Base-by-base conservation (phyloP, 1,139 yeast genomes). In the Pichia sp. region DNA sequence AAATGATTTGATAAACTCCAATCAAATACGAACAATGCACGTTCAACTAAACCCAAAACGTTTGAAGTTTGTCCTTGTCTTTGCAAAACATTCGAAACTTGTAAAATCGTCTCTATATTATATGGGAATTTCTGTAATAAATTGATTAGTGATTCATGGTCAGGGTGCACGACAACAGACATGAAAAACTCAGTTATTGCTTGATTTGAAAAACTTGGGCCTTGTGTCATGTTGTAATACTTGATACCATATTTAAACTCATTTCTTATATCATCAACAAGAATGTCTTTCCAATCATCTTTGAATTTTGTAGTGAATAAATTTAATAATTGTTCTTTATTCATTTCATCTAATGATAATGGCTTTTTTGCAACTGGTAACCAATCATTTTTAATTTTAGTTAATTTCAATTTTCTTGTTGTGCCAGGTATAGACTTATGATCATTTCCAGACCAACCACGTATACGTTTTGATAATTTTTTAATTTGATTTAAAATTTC, bases 391-490 rank as follows among this genome's bases (percentile, higher is more conserved):
- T 84, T 77, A 39, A 88, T 79, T 58, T 82, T 80, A 0, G 95
- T 82, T 50, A 88, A 70, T 12, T 79, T 70, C 45, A 86, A 66
- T 56, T 83, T 83, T 53, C 89, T 72, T 0, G 81, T 67, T 0
- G 87, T 77, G 9, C 94, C 94, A 0, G 95, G 90, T 7, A 85
- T 77, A 13, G 80, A 70, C 45, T 84, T 67, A 50, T 82, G 79
- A 60, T 86, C 95, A 55, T 79, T 77, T 0, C 95, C 95, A 43
- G 89, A 83, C 94, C 95, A 87, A 22, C 88, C 88, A 56, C 86
- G 73, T 1, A 85, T 79, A 26, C 82, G 66, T 50, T 80, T 73
- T 12, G 84, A 80, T 54, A 84, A 55, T 52, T 76, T 73, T 56
- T 79, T 82, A 55, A 82, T 78, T 57, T 81, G 87, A 46, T 73